A percentile compares a stretch with the other conserved stretches of the same genome.
These are phyloP conservation scores for Mesembryanthemum crystallinum DNA, from an alignment of 148 eudicot species.

Conservation along the genomic window DNA sequence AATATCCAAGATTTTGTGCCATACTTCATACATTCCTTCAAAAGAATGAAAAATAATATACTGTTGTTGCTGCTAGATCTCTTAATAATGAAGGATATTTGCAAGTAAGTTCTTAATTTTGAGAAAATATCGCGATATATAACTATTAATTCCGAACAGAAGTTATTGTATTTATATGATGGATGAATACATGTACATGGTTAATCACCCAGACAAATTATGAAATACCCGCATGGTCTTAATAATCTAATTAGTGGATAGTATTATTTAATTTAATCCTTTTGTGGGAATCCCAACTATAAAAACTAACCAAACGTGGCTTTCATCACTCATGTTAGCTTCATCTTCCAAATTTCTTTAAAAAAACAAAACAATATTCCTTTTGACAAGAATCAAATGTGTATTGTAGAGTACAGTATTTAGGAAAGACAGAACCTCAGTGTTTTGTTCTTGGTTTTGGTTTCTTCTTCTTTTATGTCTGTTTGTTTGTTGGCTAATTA, in stretches of 20 bases:
- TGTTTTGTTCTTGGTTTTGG: background rate
- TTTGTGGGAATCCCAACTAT: conserved; percentile 19
- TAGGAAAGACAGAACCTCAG: background rate
- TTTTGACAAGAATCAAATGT: background rate
- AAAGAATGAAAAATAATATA: too few species aligned
- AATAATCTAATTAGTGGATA: conserved; percentile 7
- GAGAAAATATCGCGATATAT: too few species aligned
- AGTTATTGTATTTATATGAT: too few species aligned
- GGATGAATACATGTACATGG: too few species aligned
- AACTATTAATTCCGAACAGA: too few species aligned
- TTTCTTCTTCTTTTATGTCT: background rate
- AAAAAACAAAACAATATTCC: background rate
- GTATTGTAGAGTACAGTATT: too few species aligned
- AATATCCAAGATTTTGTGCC: too few species aligned
- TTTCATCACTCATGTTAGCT: background rate
- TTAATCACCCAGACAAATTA: background rate
- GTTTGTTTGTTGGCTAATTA: background rate
- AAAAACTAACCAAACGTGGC: conserved; percentile 21
- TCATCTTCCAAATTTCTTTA: background rate
- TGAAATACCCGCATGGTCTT: conserved; percentile 21
- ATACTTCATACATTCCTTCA: too few species aligned
- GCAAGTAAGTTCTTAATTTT: too few species aligned
- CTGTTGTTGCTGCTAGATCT: too few species aligned
- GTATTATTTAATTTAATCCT: background rate
- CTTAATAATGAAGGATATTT: too few species aligned